Percentiles rank a stretch among this genome's conserved stretches.
phyloP scores from a whole-genome alignment of 257 asterid species.

The Rhazya stricta region DNA sequence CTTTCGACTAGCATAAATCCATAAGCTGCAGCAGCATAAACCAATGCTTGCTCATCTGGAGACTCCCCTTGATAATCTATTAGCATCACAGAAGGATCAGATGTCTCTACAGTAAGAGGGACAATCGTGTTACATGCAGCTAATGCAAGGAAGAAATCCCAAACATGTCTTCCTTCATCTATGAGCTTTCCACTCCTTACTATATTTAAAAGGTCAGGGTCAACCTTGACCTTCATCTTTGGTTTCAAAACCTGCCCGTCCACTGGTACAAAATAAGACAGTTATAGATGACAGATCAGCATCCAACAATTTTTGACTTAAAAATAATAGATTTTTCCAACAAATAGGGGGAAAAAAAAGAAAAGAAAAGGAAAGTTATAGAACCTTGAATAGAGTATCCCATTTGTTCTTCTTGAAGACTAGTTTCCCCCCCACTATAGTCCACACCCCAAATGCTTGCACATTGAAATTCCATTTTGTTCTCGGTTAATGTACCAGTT shows the following conservation, averaged over 20 bases:
- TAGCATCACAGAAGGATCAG: slow-evolving; percentile 73
- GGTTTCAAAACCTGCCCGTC: slow-evolving; percentile 66
- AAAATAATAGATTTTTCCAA: not conserved
- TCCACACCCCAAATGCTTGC: slow-evolving; percentile 85
- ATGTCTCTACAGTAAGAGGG: slow-evolving; percentile 64
- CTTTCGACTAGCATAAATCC: slow-evolving; percentile 96
- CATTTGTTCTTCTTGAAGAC: slow-evolving; percentile 37
- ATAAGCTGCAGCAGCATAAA: slow-evolving; percentile 89
- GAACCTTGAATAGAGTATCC: slow-evolving; percentile 62
- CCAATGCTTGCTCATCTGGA: slow-evolving; percentile 99
- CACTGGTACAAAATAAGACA: slow-evolving; percentile 40
- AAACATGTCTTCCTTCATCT: slow-evolving; percentile 50
- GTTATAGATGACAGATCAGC: slow-evolving; percentile 1
- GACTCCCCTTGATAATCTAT: slow-evolving; percentile 97
- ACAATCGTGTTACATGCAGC: slow-evolving; percentile 99
- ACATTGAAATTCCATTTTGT: slow-evolving; percentile 97
- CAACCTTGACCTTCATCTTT: slow-evolving; percentile 68
- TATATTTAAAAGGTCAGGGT: slow-evolving; percentile 56
- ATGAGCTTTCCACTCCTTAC: slow-evolving; percentile 41
- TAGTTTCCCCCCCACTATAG: slow-evolving; percentile 37
- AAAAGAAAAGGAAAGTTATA: not conserved
- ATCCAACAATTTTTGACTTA: not conserved
- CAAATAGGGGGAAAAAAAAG: not conserved
- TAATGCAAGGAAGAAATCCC: slow-evolving; percentile 77
- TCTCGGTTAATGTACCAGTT: slow-evolving; percentile 96